Base-by-base conservation (phyloP, 2,329 filamentous ascomycete genomes). In the Ophiostoma triangulosporum region DNA sequence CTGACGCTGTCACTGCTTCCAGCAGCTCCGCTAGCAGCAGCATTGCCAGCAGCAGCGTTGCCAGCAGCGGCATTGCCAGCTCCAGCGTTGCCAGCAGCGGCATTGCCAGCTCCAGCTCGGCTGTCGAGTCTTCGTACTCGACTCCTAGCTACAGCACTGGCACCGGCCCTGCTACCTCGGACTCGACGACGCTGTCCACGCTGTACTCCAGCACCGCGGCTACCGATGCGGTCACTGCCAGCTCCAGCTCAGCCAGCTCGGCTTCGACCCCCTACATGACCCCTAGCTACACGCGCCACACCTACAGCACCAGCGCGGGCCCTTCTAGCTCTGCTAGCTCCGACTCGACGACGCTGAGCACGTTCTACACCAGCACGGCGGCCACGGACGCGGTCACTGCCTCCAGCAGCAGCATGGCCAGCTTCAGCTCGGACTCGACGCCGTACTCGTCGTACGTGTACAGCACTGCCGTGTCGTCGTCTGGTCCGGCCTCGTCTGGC, bases 1-100 rank as follows among this genome's bases (percentile, higher is more conserved):
- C 55, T 4, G 49, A 49, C 48, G 55, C 55, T 8, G 40, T 53
- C 20, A 53, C 54, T 7, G 26, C 43, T 36, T 14, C n/a, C 4
- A 24, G 26, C 26, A 46, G 43, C 43, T 17, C 26, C 40, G 20
- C 35, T 20, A 43, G 33, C 33, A n/a, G 12, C 33, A 17, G 15
- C 35, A 38, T 14, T 15, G 6, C 11, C n/a, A 51, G n/a, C n/a
- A n/a, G n/a, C n/a, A n/a, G 32, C 53, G 24, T 26, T 22, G 15
- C 26, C 40, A 22, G 17, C 14, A n/a, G 36, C 33, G 32, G 26
- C 22, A 33, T 36, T 15, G 27, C 27, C 38, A 35, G 36, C 36
- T 20, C 36, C 20, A 40, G 11, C n/a, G n/a, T n/a, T n/a, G n/a
- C n/a, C 14, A 11, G 36, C 33, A 11, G 22, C 24, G 46, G 43